A percentile compares a stretch with the other conserved stretches of the same genome.
Evolutionary conservation across 2,329 filamentous ascomycete species (phyloP).

Genomic region (Paecilomyces formosus): DNA sequence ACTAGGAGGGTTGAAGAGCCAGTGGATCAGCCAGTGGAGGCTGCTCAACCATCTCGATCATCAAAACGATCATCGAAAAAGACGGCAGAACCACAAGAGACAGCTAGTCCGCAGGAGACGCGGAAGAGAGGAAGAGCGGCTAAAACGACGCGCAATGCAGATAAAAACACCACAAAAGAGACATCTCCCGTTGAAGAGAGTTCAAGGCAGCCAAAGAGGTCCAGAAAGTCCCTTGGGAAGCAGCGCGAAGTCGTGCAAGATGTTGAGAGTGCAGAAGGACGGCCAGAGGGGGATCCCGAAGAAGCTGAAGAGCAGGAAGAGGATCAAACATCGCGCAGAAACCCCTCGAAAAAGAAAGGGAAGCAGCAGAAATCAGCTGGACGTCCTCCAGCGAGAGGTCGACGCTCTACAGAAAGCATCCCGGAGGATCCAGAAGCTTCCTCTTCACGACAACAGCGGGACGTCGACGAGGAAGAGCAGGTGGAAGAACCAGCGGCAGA

Average conservation of each 20-base stretch:
- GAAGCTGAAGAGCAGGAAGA: not conserved
- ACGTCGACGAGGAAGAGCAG: not conserved
- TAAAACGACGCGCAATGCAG: not conserved
- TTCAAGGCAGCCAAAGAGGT: not conserved
- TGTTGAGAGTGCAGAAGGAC: not conserved
- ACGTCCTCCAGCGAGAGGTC: not conserved
- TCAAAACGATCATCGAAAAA: not conserved
- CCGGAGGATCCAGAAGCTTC: constrained; percentile 4
- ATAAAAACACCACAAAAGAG: not conserved
- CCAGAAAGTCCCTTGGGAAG: not conserved
- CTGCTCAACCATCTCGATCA: not conserved
- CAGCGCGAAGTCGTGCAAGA: not conserved
- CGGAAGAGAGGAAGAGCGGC: not conserved
- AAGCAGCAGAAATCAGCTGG: constrained; percentile 2
- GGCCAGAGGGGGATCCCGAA: not conserved
- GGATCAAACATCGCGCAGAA: not conserved
- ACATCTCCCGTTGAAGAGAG: not conserved
- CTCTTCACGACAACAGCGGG: constrained; percentile 5
- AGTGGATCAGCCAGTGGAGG: not conserved
- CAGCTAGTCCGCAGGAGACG: not conserved
- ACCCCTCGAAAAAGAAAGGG: not conserved
- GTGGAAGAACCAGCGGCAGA: not conserved
- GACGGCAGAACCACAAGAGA: not conserved
- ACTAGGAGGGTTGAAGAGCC: not conserved
- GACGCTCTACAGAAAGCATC: not conserved